These are phyloP conservation scores for Phytophthora europaea DNA, from an alignment of 352 stramenopile species.

Conservation along the genomic window DNA sequence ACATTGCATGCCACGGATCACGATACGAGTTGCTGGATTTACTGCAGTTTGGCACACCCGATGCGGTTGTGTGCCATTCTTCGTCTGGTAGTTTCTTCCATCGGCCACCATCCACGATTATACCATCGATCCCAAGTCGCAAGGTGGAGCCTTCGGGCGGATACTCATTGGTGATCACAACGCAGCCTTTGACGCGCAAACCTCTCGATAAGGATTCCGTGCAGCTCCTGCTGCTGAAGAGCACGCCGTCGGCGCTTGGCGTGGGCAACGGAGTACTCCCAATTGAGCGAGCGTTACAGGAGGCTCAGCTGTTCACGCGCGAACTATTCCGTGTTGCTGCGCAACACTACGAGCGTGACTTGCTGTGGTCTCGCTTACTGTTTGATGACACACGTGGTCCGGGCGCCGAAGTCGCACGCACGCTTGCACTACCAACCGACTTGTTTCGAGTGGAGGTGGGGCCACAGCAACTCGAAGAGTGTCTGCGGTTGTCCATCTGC, in stretches of 20 bases:
- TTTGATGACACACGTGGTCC: conserved; percentile 71
- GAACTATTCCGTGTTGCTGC: conserved; percentile 84
- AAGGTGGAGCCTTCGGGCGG: conserved; percentile 39
- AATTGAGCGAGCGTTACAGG: conserved; percentile 72
- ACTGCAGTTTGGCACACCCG: conserved; percentile 86
- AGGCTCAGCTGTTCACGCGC: conserved; percentile 80
- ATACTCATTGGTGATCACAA: conserved; percentile 86
- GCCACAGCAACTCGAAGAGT: conserved; percentile 87
- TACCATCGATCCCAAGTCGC: conserved; percentile 32
- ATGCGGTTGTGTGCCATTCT: conserved; percentile 86
- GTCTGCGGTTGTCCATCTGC: conserved; percentile 82
- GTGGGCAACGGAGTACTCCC: conserved; percentile 64
- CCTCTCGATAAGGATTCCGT: conserved; percentile 73
- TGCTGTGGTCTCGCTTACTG: conserved; percentile 87
- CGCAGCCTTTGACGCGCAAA: conserved; percentile 62
- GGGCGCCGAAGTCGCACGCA: conserved; percentile 60
- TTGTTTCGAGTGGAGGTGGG: conserved; percentile 83
- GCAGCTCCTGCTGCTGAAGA: conserved; percentile 77
- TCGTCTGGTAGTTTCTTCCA: conserved; percentile 84
- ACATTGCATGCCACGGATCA: conserved; percentile 85
- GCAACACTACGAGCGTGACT: conserved; percentile 87
- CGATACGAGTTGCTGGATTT: conserved; percentile 88
- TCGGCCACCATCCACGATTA: conserved; percentile 46
- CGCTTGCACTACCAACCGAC: conserved; percentile 58
- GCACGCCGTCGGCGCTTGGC: conserved; percentile 44